Conservation (phyloP, 805 yeast genomes). For the Starmerella davenportii region DNA sequence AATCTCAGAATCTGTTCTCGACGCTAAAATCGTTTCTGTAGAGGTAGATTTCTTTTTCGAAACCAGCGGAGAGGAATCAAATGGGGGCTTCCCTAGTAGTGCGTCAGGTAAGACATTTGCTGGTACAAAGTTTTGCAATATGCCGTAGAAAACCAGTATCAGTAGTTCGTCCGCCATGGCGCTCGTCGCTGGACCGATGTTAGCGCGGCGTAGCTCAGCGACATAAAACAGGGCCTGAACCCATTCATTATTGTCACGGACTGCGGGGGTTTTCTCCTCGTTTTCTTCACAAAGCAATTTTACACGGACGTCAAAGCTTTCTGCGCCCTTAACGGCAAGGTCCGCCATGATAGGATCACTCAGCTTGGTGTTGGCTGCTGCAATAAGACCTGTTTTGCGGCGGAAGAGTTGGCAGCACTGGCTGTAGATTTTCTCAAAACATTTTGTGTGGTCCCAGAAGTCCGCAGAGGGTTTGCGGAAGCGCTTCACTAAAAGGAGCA, state of each 20-base stretch:
- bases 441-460: constrained; percentile 44
- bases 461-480: constrained; percentile 63
- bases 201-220: constrained; percentile 7
- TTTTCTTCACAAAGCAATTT: constrained; percentile 1
- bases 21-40: neutral
- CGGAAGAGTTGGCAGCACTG: constrained; percentile 36
- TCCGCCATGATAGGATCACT: constrained; percentile 37
- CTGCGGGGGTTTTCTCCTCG: neutral
- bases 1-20: neutral
- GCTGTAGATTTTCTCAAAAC: constrained; percentile 49
- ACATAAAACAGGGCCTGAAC: constrained; percentile 8
- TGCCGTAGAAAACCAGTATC: constrained; percentile 3
- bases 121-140: constrained; percentile 1
- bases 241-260: constrained; percentile 4
- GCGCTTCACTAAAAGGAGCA: constrained; percentile 48
- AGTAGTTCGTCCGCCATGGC: constrained; percentile 12
- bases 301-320: constrained; percentile 12
- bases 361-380: constrained; percentile 23
- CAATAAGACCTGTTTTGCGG: constrained; percentile 25
- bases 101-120: neutral
- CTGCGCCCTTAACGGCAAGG: constrained; percentile 28
- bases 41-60: neutral
- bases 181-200: constrained; percentile 6
- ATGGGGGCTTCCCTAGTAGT: neutral
- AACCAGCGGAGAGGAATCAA: constrained; percentile 8